Base-by-base conservation (phyloP, 208 protist genomes). In the Acanthamoeba divionensis region DNA sequence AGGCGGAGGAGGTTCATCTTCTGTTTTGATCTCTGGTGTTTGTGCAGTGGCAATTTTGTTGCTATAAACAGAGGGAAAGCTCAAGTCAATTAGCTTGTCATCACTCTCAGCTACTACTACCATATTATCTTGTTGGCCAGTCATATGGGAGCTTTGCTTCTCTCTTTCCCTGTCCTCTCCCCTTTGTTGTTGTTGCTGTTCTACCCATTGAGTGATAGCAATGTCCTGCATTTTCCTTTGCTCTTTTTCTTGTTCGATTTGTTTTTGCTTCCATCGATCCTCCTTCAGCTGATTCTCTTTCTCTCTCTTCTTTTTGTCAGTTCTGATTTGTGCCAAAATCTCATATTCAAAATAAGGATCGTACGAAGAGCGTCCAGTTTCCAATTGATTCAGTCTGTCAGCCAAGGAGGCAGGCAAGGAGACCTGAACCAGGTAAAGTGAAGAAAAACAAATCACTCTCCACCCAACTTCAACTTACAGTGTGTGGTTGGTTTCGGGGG, bases 171-270 rank as follows among this genome's bases (percentile, higher is more conserved):
- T 13, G n/a, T 77, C 44, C 7, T 9, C 4, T 26, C 31, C 41
- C 33, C 62, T 45, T 63, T 83, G 44, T 54, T 63, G 73, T 36
- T 80, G 69, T 5, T 80, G 69, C 44, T 80, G 69, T 15, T 83
- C 73, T 9, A 83, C 73, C 73, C 73, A 83, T 57, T 83, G 52
- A 15, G 73, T 83, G 9, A 83, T 83, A 29, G 73, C 73, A 38
- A 83, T 83, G 18, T 83, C 73, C 36, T 83, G 73, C 48, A 38
- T 21, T 0, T 54, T 26, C 73, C 47, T 57, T 21, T 47, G 36
- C 50, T 83, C 73, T n/a, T 47, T 54, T n/a, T 83, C 73, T n/a
- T n/a, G n/a, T 1, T 47, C 31, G 15, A 83, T 12, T 31, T 60
- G 52, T 47, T 31, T 31, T 6, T 83, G 48, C 21, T 57, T 15